Base-by-base conservation (phyloP, 1,284 basidiomycete genomes). In the Hemileia vastatrix region DNA sequence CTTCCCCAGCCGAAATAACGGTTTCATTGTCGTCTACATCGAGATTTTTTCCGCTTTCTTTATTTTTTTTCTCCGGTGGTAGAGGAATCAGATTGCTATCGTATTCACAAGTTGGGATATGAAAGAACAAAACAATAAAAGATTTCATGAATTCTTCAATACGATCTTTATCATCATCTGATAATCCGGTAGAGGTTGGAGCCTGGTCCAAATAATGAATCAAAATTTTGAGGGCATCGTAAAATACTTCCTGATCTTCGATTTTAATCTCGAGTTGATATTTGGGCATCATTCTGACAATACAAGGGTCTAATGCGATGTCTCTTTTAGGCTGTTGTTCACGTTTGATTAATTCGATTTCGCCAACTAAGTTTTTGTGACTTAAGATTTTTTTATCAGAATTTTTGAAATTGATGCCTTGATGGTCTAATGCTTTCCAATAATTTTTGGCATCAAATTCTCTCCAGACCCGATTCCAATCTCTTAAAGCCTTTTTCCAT, bases 391-490 rank as follows among this genome's bases (percentile, higher is more conserved):
- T 96, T 83, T 96, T 97, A 80, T 99, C 95, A 74, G 89, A 90
- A 51, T 83, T 81, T 80, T 97, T 97, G 84, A 95, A 95, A 66
- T 83, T 85, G 72, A 91, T 87, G 4, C 91, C 92, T 74, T 97
- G 93, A 74, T 96, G 91, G 76, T 98, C 95, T 63, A 97, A 83
- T 48, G 87, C 87, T 79, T 95, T 95, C 83, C 93, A 93, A 76
- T 94, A 97, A 79, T 97, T 97, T 77, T 91, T 90, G 63, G 86
- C 86, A 72, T 97, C 94, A 49, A 96, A 88, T 76, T 97, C 94
- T 62, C 92, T 83, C 95, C 95, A 98, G 21, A 93, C 92, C 66
- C 88, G 84, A 78, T 88, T 91, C 91, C 92, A 98, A 77, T 97
- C 94, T 57, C 93, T 83, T 77, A 95, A 89, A 23, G 88, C 86